Evolutionary conservation across 345 rosid genomes (phyloP).

Genomic region (Raphanus sativus): DNA sequence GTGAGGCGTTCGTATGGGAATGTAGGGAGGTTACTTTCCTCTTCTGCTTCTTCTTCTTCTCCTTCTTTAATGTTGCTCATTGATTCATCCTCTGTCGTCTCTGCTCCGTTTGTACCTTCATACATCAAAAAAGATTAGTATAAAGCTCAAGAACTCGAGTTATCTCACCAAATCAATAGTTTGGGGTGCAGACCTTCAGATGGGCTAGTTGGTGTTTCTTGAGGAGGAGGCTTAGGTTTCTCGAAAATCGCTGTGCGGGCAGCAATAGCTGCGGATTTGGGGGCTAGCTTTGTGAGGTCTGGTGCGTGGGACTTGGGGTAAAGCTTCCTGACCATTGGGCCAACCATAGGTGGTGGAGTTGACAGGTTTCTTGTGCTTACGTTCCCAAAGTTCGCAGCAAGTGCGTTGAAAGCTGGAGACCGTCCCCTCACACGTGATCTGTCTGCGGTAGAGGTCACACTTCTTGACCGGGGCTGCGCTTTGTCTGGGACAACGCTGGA

Average conservation of each 20-base stretch:
- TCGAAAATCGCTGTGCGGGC: conserved; percentile 70
- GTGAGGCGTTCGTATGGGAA: conserved; percentile 83
- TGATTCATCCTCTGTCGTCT: conserved; percentile 55
- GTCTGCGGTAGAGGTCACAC: conserved; percentile 95
- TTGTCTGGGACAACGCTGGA: conserved; percentile 75
- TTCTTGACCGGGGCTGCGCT: conserved; percentile 87
- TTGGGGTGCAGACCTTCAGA: conserved; percentile 54
- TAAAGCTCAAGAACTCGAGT: conserved; percentile 9
- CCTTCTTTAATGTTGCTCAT: conserved; percentile 75
- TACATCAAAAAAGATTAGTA: conserved; percentile 21
- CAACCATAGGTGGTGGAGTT: conserved; percentile 90
- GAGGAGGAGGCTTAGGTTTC: conserved; percentile 54
- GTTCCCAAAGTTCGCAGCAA: conserved; percentile 94
- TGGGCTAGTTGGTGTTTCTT: conserved; percentile 63
- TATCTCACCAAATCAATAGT: conserved; percentile 1
- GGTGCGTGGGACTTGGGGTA: conserved; percentile 92
- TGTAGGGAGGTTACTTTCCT: conserved; percentile 76
- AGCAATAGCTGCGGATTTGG: conserved; percentile 72
- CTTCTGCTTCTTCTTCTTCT: conserved; percentile 82
- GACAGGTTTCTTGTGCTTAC: conserved; percentile 79
- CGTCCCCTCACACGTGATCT: conserved; percentile 97
- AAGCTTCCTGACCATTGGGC: conserved; percentile 69
- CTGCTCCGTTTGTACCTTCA: conserved; percentile 56
- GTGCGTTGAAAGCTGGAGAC: conserved; percentile 96
- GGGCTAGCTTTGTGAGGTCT: conserved; percentile 56